Percentiles rank a stretch among this genome's conserved stretches.
phyloP scores from a whole-genome alignment of 2,329 filamentous ascomycete species.

The Neonectria coccinea region DNA sequence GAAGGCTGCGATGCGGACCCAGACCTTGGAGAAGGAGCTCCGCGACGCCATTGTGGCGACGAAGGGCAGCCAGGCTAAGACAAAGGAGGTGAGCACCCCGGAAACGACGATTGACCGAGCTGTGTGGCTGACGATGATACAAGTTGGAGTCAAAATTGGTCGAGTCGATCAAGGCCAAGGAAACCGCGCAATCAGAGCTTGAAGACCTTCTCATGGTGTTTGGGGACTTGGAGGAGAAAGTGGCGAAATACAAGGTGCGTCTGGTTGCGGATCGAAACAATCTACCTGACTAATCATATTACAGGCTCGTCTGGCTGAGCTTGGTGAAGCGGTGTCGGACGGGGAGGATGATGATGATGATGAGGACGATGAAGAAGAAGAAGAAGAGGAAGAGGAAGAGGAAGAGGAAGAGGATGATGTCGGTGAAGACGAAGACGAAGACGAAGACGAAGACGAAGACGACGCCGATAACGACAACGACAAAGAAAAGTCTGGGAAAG shows the following conservation, averaged over 20 bases:
- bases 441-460: conserved; percentile 31
- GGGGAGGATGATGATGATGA: conserved; percentile 76
- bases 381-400: conserved; percentile 14
- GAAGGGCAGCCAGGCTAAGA: conserved; percentile 41
- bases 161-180: conserved; percentile 70
- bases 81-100: conserved; percentile 42
- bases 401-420: conserved; percentile 22
- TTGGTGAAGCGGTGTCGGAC: conserved; percentile 80
- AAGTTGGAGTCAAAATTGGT: conserved; percentile 49
- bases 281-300: conserved; percentile 25
- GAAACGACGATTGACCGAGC: conserved; percentile 33
- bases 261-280: background rate
- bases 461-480: conserved; percentile 14
- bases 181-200: conserved; percentile 76
- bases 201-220: conserved; percentile 87
- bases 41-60: conserved; percentile 34
- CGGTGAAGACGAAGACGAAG: conserved; percentile 31
- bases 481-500: conserved; percentile 2
- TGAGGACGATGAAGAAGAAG: conserved; percentile 63
- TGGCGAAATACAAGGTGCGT: conserved; percentile 77
- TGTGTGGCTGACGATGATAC: conserved; percentile 32
- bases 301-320: conserved; percentile 69
- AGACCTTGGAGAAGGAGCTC: conserved; percentile 46
- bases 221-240: conserved; percentile 82
- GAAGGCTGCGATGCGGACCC: conserved; percentile 40